Evolutionary conservation across 768 basidiomycete genomes (phyloP), one percentile per base, ranked within the genome.

Genomic region (Leccinum variicolor): DNA sequence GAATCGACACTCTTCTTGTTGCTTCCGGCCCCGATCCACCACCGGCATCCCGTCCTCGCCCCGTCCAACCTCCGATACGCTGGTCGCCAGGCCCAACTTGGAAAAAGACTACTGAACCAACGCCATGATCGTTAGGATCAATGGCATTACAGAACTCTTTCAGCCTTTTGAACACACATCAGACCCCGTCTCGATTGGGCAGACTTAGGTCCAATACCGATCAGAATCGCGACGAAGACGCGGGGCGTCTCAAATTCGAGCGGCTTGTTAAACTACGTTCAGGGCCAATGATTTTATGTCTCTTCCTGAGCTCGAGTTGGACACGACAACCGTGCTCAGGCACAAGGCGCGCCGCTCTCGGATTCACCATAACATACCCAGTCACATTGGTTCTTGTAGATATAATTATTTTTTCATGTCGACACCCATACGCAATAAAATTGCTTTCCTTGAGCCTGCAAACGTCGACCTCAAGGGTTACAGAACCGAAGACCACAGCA

Each of bases 131-230:
- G 86, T 94, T 9, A 88, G 96, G 65, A 81, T 97, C 25, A 73
- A 76, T 15, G 77, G 82, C 14, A 81, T 96, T 21, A 90, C 84
- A 15, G 95, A 98, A 55, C 86, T 97, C 94, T 0, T 90, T 92
- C 66, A 84, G 77, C 52, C 78, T 97, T n/a, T 80, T 87, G 58
- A 89, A 89, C 63, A 80, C 82, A 23, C 80, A 88, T 23, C 78
- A 84, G 53, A 83, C 84, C 25, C 25, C 79, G 92, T 31, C 74
- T 82, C 54, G 82, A 84, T 49, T 79, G 84, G 9, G 86, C 75
- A 17, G 82, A 81, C 54, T 68, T 80, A 28, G 77, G 76, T 34
- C 54, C 68, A 9, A 76, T 25, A 78, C 78, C 10, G 79, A 78
- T 14, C 84, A 84, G 60, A 74, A 75, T 15, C 73, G 76, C 59